phyloP scores from a whole-genome alignment of 1,284 basidiomycete genomes.

The Naganishia sp. region DNA sequence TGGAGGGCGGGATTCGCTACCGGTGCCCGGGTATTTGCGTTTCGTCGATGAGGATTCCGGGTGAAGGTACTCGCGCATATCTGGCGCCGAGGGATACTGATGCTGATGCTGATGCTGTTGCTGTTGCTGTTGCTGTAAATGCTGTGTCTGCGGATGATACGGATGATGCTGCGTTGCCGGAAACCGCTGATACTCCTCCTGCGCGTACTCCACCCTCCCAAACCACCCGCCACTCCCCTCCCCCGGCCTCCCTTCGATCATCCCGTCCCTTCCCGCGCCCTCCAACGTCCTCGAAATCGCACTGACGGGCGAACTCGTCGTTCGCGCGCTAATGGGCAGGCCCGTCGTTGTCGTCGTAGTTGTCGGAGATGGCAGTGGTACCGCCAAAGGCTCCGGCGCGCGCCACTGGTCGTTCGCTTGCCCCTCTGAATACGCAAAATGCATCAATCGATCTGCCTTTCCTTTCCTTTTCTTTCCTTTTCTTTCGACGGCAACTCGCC shows the following conservation, averaged over 20 bases:
- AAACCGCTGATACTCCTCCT: neutral
- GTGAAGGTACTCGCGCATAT: neutral
- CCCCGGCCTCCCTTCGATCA: neutral
- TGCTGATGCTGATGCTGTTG: slow-evolving; percentile 1
- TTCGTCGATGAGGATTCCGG: neutral
- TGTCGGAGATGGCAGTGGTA: too few relatives aligned
- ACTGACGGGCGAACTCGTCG: slow-evolving; percentile 24
- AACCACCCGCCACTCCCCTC: neutral
- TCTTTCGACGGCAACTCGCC: too few relatives aligned
- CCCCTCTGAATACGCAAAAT: too few relatives aligned
- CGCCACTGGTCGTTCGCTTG: too few relatives aligned
- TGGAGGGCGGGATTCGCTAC: neutral
- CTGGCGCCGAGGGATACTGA: neutral
- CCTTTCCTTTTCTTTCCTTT: too few relatives aligned
- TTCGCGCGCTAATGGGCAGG: neutral
- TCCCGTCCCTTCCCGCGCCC: too few relatives aligned
- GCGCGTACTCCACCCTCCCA: neutral
- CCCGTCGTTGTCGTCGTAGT: too few relatives aligned
- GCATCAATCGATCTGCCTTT: too few relatives aligned
- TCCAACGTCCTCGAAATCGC: slow-evolving; percentile 13
- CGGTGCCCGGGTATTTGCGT: neutral
- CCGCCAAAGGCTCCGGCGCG: too few relatives aligned
- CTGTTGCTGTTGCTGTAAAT: slow-evolving; percentile 2
- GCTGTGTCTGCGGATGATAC: slow-evolving; percentile 6
- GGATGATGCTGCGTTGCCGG: neutral